Percentiles rank a stretch among this genome's conserved stretches.
phyloP scores from a whole-genome alignment of 1,284 basidiomycete species.

The Irpex lacteus region DNA sequence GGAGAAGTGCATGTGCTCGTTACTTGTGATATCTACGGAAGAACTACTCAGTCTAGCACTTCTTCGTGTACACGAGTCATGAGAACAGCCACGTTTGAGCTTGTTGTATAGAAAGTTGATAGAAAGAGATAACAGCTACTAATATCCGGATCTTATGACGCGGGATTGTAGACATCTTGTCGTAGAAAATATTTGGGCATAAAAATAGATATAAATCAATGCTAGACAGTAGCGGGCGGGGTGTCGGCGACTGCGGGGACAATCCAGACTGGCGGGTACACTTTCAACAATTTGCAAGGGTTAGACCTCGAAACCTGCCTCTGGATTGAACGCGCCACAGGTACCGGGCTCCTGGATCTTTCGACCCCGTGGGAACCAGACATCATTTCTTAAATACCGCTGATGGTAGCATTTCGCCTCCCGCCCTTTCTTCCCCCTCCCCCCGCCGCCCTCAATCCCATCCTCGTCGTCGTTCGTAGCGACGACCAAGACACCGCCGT shows the following conservation, averaged over 20 bases:
- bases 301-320: too few species aligned
- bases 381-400: conserved; percentile 4
- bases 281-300: too few species aligned
- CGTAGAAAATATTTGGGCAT: too few species aligned
- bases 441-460: neutral
- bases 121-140: neutral
- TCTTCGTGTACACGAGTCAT: neutral
- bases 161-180: neutral
- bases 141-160: neutral
- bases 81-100: neutral
- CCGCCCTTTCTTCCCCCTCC: conserved; percentile 1
- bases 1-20: neutral
- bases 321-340: neutral
- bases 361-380: conserved; percentile 10
- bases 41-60: neutral
- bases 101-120: too few species aligned
- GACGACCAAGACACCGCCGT: conserved; percentile 4
- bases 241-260: neutral
- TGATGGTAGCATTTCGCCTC: conserved; percentile 12
- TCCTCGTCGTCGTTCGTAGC: conserved; percentile 2
- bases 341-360: conserved; percentile 2
- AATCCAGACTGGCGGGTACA: neutral
- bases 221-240: neutral
- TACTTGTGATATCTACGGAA: neutral
- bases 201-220: neutral